Percentiles rank a stretch among this genome's conserved stretches.
These are phyloP conservation scores for Thelonectria blattea DNA, from an alignment of 2,329 filamentous ascomycete genomes.

Conservation along the genomic window DNA sequence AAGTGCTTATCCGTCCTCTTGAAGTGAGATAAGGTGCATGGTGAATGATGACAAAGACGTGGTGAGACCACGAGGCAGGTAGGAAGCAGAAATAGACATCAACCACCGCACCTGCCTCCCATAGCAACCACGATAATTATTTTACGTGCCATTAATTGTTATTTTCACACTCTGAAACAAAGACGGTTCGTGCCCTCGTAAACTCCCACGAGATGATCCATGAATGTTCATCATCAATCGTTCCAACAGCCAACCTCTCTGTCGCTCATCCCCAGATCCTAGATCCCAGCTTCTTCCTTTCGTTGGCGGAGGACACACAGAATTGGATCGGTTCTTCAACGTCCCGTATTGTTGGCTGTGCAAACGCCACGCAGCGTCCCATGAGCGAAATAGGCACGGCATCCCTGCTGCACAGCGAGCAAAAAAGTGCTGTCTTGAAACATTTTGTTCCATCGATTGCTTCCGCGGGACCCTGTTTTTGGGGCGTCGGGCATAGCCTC, in stretches of 20 bases:
- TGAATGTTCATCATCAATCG: no score
- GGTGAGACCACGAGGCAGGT: no score
- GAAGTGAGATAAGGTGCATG: neutral
- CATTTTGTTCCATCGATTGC: neutral
- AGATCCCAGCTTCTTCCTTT: neutral
- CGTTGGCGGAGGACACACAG: neutral
- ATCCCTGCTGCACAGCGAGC: neutral
- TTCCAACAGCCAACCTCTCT: neutral
- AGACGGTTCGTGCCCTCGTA: neutral
- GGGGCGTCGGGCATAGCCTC: constrained; percentile 31
- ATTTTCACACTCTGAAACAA: neutral
- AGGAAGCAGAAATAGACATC: no score
- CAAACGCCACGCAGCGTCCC: constrained; percentile 12
- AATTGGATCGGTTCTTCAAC: neutral
- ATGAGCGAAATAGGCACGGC: neutral
- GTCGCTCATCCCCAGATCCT: no score
- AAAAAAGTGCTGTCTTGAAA: constrained; percentile 1
- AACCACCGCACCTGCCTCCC: no score
- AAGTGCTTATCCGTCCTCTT: neutral
- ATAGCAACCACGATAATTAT: no score
- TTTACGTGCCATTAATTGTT: neutral
- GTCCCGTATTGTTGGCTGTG: constrained; percentile 12
- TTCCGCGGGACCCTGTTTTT: constrained; percentile 12
- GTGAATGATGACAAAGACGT: neutral
- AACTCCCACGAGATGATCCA: no score